Evolutionary conservation across 2,329 filamentous ascomycete species (phyloP).

Genomic region (Aspergillus proliferans): DNA sequence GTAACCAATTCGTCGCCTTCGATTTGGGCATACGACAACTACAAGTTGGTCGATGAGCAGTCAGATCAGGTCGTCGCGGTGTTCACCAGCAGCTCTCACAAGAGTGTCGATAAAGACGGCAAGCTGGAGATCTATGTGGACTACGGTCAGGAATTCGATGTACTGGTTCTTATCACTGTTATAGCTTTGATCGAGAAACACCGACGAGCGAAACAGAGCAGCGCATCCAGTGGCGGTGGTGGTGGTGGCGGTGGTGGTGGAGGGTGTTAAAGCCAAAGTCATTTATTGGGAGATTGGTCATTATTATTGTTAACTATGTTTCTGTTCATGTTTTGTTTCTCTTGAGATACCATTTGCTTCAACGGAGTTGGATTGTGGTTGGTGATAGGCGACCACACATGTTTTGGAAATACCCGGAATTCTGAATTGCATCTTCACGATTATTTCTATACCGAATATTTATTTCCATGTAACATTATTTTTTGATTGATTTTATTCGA

Average conservation of each 20-base stretch:
- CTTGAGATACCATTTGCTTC: not conserved
- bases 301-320: not conserved
- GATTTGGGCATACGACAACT: constrained; percentile 18
- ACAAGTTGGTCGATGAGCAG: constrained; percentile 29
- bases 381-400: not conserved
- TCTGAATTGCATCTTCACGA: too few relatives aligned
- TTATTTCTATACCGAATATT: too few relatives aligned
- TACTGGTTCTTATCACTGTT: constrained; percentile 24
- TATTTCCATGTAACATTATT: too few relatives aligned
- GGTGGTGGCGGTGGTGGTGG: not conserved
- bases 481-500: not conserved
- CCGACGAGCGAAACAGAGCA: constrained; percentile 11
- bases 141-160: constrained; percentile 23
- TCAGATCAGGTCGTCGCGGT: constrained; percentile 23
- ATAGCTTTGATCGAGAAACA: constrained; percentile 21
- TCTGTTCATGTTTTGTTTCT: not conserved
- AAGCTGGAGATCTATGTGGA: constrained; percentile 23
- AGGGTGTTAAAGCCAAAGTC: not conserved
- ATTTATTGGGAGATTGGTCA: not conserved
- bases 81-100: constrained; percentile 21
- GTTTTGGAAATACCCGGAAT: too few relatives aligned
- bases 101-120: constrained; percentile 24
- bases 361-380: not conserved
- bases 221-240: constrained; percentile 1
- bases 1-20: constrained; percentile 17